A percentile compares a stretch with the other conserved stretches of the same genome.
These are phyloP conservation scores for Sechiopsis laciniata DNA, from an alignment of 306 rosid species.

Conservation along the genomic window DNA sequence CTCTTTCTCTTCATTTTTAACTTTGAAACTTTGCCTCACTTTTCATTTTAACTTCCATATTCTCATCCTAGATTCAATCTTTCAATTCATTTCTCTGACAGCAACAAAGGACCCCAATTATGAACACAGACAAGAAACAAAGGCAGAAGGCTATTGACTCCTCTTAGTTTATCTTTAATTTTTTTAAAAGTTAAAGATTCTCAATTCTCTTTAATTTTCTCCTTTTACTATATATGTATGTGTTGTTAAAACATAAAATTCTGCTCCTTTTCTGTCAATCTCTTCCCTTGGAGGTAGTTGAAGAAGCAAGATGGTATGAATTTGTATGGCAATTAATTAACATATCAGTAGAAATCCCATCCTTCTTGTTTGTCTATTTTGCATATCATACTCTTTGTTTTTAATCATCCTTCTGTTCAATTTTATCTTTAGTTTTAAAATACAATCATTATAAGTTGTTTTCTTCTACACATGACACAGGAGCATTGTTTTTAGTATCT, in stretches of 20 bases:
- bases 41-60: neutral
- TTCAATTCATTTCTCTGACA: conserved; percentile 10
- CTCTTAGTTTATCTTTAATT: neutral
- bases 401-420: neutral
- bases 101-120: neutral
- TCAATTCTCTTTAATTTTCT: neutral
- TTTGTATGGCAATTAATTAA: neutral
- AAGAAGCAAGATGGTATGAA: neutral
- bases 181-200: neutral
- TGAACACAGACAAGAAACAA: neutral
- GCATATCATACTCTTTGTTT: neutral
- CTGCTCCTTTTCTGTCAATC: neutral
- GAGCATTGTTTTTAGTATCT: neutral
- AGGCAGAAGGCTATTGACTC: neutral
- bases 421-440: neutral
- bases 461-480: neutral
- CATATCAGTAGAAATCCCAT: neutral
- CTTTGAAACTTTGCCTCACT: neutral
- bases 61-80: conserved; percentile 5
- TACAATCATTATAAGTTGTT: neutral
- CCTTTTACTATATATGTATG: neutral
- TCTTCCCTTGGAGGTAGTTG: neutral
- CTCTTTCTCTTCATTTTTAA: neutral
- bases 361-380: neutral
- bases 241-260: no score